Evolutionary conservation across 345 rosid genomes (phyloP).

Genomic region (Rhodomyrtus tomentosa): DNA sequence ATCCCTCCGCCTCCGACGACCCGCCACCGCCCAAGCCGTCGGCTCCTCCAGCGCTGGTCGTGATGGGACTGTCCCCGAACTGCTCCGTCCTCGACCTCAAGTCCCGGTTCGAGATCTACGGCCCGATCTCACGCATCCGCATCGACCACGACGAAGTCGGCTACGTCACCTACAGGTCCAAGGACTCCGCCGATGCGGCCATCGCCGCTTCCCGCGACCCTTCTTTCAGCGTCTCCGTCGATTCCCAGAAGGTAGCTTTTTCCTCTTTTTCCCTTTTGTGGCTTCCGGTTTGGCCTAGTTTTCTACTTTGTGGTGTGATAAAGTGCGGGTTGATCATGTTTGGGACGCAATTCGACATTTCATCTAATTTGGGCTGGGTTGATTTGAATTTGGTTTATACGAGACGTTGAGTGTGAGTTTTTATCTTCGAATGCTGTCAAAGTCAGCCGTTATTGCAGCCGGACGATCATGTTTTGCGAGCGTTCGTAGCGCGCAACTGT

Average conservation of each 20-base stretch:
- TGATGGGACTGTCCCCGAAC: slow-evolving; percentile 39
- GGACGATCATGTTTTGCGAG: not conserved
- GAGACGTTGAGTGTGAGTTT: not conserved
- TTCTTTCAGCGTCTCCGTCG: slow-evolving; percentile 51
- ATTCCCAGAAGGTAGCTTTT: slow-evolving; percentile 33
- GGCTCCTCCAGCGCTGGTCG: slow-evolving; percentile 57
- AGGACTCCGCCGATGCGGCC: slow-evolving; percentile 73
- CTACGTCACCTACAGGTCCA: slow-evolving; percentile 43
- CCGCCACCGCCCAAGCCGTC: slow-evolving; percentile 24
- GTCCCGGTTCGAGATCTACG: slow-evolving; percentile 91
- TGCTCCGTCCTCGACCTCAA: slow-evolving; percentile 89
- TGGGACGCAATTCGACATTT: not conserved
- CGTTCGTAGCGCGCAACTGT: not conserved
- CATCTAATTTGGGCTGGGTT: not conserved
- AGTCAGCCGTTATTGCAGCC: not conserved
- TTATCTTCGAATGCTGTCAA: not conserved
- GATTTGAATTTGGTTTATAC: not conserved
- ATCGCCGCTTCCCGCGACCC: slow-evolving; percentile 65
- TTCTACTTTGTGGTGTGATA: not conserved
- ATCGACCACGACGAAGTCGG: slow-evolving; percentile 61
- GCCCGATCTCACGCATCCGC: slow-evolving; percentile 73
- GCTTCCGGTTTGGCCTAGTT: not conserved
- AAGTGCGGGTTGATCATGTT: not conserved
- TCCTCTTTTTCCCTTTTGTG: not conserved
- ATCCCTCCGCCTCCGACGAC: slow-evolving; percentile 11